Percentiles rank a stretch among this genome's conserved stretches.
Conservation (phyloP, 2,329 filamentous ascomycete species). For the Botrytis byssoidea region DNA sequence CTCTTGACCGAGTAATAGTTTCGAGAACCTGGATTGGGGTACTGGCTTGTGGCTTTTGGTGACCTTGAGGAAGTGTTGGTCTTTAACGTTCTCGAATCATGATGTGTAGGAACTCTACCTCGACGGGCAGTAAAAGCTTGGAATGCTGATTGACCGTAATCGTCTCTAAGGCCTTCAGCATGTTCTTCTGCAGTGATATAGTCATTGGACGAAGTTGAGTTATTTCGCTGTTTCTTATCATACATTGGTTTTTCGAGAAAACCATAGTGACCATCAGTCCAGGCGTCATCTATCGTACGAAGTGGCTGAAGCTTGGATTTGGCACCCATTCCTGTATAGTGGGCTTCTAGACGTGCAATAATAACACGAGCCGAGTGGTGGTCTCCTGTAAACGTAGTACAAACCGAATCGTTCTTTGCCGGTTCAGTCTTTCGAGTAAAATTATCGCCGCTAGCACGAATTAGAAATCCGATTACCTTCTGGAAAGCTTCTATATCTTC, state of each 20-base stretch:
- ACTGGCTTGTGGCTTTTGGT: not conserved
- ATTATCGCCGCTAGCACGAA: not conserved
- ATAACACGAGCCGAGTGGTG: not conserved
- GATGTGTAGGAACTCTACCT: not conserved
- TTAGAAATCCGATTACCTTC: not conserved
- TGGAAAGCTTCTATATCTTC: not conserved
- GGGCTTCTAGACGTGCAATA: not conserved
- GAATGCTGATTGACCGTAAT: not conserved
- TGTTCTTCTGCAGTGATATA: not conserved
- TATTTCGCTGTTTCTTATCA: not conserved
- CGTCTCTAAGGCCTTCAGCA: not conserved
- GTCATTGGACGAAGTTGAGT: not conserved
- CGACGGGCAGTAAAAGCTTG: rapidly evolving
- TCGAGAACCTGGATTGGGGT: not conserved
- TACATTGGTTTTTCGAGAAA: not conserved
- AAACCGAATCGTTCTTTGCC: not conserved
- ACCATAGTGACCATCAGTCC: not conserved
- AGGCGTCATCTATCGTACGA: not conserved
- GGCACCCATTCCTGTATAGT: not conserved
- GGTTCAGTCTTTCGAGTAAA: not conserved
- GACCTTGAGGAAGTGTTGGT: not conserved
- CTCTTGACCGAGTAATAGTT: not conserved
- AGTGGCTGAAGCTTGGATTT: not conserved
- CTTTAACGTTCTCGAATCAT: not conserved
- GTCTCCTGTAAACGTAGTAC: not conserved